These are phyloP conservation scores for Metarhizium rileyi DNA, from an alignment of 2,329 filamentous ascomycete genomes.

Conservation along the genomic window DNA sequence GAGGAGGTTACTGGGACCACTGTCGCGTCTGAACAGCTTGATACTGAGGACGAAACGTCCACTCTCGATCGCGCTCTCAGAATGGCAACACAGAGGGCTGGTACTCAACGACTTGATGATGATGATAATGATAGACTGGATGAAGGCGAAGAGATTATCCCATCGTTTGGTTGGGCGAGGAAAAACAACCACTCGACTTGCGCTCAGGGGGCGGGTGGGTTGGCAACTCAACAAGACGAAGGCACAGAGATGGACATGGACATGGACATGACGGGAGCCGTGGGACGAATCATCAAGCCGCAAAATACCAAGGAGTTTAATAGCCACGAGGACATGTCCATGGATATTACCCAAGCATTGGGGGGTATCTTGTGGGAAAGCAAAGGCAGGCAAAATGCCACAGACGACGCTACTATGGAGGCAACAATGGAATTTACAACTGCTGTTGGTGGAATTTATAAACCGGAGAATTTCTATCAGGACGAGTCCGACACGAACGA, in stretches of 20 bases:
- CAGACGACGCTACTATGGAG: slow-evolving; percentile 25
- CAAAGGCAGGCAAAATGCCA: slow-evolving; percentile 6
- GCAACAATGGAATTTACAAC: slow-evolving; percentile 71
- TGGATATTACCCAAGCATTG: slow-evolving; percentile 83
- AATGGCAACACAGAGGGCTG: slow-evolving; percentile 65
- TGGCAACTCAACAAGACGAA: slow-evolving; percentile 22
- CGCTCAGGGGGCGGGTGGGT: slow-evolving; percentile 15
- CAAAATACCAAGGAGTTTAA: slow-evolving; percentile 30
- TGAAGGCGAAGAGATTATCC: slow-evolving; percentile 58
- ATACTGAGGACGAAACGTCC: slow-evolving; percentile 57
- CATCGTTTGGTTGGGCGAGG: slow-evolving; percentile 66
- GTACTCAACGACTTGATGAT: slow-evolving; percentile 54
- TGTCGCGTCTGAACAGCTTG: slow-evolving; percentile 49
- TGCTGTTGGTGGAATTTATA: slow-evolving; percentile 61
- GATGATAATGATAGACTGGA: slow-evolving; percentile 46
- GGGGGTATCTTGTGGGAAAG: slow-evolving; percentile 61
- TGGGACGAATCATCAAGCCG: slow-evolving; percentile 43
- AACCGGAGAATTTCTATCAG: slow-evolving; percentile 20
- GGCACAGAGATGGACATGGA: slow-evolving; percentile 26
- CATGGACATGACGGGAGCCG: slow-evolving; percentile 44
- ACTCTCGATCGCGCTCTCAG: slow-evolving; percentile 69
- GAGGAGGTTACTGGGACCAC: slow-evolving; percentile 68
- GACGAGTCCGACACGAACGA: slow-evolving; percentile 40
- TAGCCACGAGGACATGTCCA: slow-evolving; percentile 66
- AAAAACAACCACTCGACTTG: slow-evolving; percentile 27